These are phyloP conservation scores for Plasmodium adleri DNA, from an alignment of 169 alveolate genomes.

Conservation along the genomic window DNA sequence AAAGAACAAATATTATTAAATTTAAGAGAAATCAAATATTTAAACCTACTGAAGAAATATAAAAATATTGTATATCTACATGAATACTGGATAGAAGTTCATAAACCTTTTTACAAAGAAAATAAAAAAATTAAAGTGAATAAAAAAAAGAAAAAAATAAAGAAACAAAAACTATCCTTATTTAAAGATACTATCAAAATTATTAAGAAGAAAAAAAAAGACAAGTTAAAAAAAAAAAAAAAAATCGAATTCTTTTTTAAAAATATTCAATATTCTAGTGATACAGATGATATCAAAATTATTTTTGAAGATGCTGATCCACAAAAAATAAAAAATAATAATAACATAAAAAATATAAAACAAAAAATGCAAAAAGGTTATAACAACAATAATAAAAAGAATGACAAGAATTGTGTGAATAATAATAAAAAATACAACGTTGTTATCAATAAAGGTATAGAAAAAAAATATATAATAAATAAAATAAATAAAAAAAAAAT, in stretches of 20 bases:
- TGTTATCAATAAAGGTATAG: no score
- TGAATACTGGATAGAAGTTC: slow-evolving; percentile 54
- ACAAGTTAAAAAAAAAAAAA: slow-evolving; percentile 16
- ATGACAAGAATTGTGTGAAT: not conserved
- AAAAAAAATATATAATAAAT: no score
- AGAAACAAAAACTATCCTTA: slow-evolving; percentile 5
- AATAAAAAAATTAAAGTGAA: slow-evolving; percentile 3
- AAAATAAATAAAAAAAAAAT: no score
- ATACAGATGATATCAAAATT: slow-evolving; percentile 45
- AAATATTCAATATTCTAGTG: slow-evolving; percentile 37
- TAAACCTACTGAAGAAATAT: slow-evolving; percentile 22
- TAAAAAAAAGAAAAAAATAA: not conserved
- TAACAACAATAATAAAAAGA: not conserved
- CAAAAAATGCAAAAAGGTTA: not conserved
- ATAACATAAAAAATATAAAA: not conserved
- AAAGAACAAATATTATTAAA: slow-evolving; percentile 35
- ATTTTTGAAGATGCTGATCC: slow-evolving; percentile 24
- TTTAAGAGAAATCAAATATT: slow-evolving; percentile 46
- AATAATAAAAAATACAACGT: no score
- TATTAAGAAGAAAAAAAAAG: slow-evolving; percentile 16
- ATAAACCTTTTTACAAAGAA: slow-evolving; percentile 13
- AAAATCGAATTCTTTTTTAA: slow-evolving; percentile 17
- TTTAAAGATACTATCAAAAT: not conserved
- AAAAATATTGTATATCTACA: slow-evolving; percentile 31
- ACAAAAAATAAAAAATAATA: not conserved